A percentile compares a stretch with the other conserved stretches of the same genome.
Evolutionary conservation across 495 filamentous ascomycete species (phyloP).

Genomic region (Penicillium goetzii): DNA sequence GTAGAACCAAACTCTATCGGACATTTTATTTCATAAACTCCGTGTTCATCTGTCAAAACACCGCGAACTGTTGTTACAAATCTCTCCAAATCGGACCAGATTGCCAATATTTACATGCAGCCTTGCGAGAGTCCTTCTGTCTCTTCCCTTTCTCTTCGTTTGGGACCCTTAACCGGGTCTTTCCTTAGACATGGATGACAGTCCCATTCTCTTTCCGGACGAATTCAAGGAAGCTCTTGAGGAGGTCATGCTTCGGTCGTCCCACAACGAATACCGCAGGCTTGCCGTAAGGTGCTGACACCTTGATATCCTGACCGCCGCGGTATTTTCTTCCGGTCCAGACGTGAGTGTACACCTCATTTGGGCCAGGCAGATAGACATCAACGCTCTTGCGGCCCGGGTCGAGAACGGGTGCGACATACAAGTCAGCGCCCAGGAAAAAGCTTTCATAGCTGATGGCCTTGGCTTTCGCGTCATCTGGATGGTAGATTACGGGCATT

Average conservation of each 20-base stretch:
- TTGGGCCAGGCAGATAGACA: constrained; percentile 30
- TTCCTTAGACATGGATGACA: constrained; percentile 15
- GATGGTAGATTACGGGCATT: constrained; percentile 34
- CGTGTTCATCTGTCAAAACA: neutral
- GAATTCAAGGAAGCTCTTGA: constrained; percentile 29
- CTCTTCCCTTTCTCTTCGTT: neutral
- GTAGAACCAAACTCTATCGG: neutral
- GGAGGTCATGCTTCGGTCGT: constrained; percentile 22
- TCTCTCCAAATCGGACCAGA: neutral
- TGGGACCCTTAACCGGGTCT: neutral
- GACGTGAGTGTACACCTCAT: constrained; percentile 27
- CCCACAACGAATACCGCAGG: constrained; percentile 32
- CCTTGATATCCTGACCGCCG: constrained; percentile 22
- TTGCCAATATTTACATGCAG: neutral
- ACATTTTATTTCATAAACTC: neutral
- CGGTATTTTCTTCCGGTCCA: constrained; percentile 27
- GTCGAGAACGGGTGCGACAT: constrained; percentile 32
- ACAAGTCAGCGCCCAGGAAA: constrained; percentile 30
- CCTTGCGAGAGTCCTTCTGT: neutral
- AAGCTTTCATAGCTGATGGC: constrained; percentile 34
- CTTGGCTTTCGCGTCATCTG: constrained; percentile 26
- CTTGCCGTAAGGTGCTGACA: constrained; percentile 29
- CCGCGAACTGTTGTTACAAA: neutral
- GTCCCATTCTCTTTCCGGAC: constrained; percentile 27
- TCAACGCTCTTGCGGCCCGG: constrained; percentile 21